These are phyloP conservation scores for Polyplosphaeria fusca DNA, from an alignment of 495 filamentous ascomycete genomes.

Conservation along the genomic window DNA sequence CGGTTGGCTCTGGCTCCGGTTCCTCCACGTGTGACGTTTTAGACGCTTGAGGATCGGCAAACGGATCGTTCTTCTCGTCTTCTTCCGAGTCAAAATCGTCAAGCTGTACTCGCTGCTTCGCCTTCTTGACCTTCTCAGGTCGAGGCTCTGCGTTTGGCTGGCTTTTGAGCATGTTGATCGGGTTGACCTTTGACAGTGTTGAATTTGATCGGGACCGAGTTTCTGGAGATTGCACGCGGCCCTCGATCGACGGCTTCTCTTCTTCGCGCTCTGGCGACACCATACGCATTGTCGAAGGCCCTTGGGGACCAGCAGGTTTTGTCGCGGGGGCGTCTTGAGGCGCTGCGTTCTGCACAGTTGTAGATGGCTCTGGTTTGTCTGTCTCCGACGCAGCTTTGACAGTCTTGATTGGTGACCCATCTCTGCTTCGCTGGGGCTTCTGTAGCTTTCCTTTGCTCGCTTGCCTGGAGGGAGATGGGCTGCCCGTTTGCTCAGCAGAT, in stretches of 20 bases:
- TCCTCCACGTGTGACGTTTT: conserved; percentile 28
- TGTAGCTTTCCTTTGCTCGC: conserved; percentile 75
- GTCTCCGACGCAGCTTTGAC: conserved; percentile 8
- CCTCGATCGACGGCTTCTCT: not conserved
- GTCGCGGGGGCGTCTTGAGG: conserved; percentile 4
- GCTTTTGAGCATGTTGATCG: conserved; percentile 32
- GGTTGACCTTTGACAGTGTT: conserved; percentile 36
- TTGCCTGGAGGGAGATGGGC: conserved; percentile 51
- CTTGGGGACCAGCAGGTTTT: conserved; percentile 15
- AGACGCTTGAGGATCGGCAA: conserved; percentile 35
- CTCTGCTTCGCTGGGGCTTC: conserved; percentile 51
- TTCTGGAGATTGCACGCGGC: conserved; percentile 18
- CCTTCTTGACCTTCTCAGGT: conserved; percentile 47
- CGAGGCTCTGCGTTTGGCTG: conserved; percentile 17
- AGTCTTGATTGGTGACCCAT: conserved; percentile 23
- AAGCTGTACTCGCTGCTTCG: conserved; percentile 46
- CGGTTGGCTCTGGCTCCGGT: conserved; percentile 34
- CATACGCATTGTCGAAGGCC: conserved; percentile 54
- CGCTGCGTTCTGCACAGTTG: conserved; percentile 5
- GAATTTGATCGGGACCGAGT: conserved; percentile 34
- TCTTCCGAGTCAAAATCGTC: conserved; percentile 49
- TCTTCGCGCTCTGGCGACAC: conserved; percentile 53
- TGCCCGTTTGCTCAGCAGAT: conserved; percentile 13
- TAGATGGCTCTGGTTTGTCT: conserved; percentile 33
- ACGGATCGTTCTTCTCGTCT: conserved; percentile 41